Conservation (phyloP, 2,329 filamentous ascomycete species). For the Paraphoma chrysanthemicola region DNA sequence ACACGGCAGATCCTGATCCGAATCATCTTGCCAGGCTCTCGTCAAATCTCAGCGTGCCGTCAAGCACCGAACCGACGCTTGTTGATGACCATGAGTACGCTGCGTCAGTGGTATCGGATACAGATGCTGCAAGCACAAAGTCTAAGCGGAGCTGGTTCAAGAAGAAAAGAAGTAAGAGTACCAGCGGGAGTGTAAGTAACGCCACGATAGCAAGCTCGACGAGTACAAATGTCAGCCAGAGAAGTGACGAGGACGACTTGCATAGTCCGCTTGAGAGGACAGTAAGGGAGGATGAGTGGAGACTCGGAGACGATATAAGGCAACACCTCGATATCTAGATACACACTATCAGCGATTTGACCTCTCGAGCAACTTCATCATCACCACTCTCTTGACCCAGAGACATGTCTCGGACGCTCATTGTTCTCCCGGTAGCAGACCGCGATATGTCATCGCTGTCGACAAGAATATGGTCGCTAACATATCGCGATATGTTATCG, state of each 20-base stretch:
- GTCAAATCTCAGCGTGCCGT: slow-evolving; percentile 32
- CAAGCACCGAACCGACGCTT: slow-evolving; percentile 32
- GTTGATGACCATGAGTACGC: slow-evolving; percentile 36
- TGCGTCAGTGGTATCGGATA: slow-evolving; percentile 33
- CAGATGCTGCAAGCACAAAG: slow-evolving; percentile 41
- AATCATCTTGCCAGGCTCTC: slow-evolving; percentile 28
- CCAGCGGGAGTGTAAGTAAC: slow-evolving; percentile 38
- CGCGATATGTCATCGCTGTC: not conserved
- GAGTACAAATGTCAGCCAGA: slow-evolving; percentile 38
- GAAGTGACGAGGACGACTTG: slow-evolving; percentile 56
- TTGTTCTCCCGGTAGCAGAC: too few species aligned
- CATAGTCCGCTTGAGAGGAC: slow-evolving; percentile 58
- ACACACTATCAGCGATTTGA: not conserved
- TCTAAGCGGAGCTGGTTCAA: slow-evolving; percentile 47
- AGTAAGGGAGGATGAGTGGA: slow-evolving; percentile 69
- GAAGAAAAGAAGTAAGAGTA: slow-evolving; percentile 36
- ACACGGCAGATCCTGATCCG: slow-evolving; percentile 27
- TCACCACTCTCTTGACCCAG: too few species aligned
- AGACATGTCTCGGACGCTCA: too few species aligned
- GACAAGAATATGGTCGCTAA: too few species aligned
- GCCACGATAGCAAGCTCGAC: slow-evolving; percentile 34
- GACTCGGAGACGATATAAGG: slow-evolving; percentile 81
- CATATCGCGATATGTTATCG: too few species aligned
- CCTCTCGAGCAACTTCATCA: not conserved
- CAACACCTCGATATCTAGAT: slow-evolving; percentile 75